Conservation (phyloP, 2,329 filamentous ascomycete genomes). For the Fusarium duplospermum region DNA sequence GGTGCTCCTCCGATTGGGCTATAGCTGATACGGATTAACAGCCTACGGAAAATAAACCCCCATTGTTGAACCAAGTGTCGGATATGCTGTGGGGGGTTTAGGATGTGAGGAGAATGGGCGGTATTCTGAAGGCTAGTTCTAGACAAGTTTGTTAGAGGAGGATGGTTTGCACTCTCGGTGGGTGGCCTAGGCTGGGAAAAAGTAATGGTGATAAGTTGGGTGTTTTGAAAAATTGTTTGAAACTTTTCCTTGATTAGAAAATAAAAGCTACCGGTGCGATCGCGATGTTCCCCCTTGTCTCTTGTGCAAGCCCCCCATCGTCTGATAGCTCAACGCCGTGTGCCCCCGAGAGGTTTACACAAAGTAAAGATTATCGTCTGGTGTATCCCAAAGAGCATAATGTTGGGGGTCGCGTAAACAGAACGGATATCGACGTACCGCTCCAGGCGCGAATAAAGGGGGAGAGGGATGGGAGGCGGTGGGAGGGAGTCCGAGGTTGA, state of each 20-base stretch:
- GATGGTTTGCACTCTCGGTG: neutral
- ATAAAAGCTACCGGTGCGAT: slow-evolving; percentile 19
- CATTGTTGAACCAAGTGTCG: neutral
- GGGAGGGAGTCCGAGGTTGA: slow-evolving; percentile 4
- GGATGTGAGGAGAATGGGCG: neutral
- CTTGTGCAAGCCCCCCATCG: slow-evolving; percentile 8
- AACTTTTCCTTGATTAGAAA: slow-evolving; percentile 14
- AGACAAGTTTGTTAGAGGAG: neutral
- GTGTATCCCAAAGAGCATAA: slow-evolving; percentile 5
- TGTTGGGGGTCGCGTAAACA: slow-evolving; percentile 7
- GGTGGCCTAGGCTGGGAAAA: neutral
- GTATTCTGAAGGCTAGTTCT: neutral
- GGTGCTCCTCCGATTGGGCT: slow-evolving; percentile 6
- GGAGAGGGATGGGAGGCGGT: neutral
- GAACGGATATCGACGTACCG: neutral
- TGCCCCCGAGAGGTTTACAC: slow-evolving; percentile 12
- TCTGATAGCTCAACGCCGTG: slow-evolving; percentile 20
- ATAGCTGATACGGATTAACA: slow-evolving; percentile 17
- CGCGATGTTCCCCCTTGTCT: neutral
- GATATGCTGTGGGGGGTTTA: neutral
- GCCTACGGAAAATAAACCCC: slow-evolving; percentile 15
- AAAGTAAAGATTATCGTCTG: slow-evolving; percentile 2
- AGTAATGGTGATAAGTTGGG: neutral
- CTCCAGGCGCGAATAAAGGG: neutral
- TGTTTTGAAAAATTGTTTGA: neutral